These are phyloP conservation scores for Nelumbo lutea DNA, from an alignment of 164 flowering plant genomes.

Conservation along the genomic window DNA sequence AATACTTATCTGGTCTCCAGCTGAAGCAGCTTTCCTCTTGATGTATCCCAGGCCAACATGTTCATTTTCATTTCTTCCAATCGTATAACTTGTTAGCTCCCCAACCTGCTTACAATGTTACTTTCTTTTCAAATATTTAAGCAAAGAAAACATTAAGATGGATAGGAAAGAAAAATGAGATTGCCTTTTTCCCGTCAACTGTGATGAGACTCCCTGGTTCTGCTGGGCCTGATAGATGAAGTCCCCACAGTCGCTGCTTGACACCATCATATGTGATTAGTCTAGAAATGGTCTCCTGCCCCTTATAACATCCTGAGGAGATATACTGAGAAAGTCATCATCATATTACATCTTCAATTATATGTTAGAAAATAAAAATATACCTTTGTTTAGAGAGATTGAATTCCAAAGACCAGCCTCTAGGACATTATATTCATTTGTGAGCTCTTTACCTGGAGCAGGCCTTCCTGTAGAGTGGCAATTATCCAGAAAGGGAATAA, in stretches of 20 bases:
- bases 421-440: slow-evolving; percentile 75
- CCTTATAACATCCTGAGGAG: slow-evolving; percentile 80
- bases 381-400: slow-evolving; percentile 74
- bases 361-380: neutral
- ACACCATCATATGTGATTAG: slow-evolving; percentile 83
- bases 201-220: slow-evolving; percentile 67
- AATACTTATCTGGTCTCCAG: slow-evolving; percentile 48
- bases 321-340: neutral
- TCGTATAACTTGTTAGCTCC: slow-evolving; percentile 64
- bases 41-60: slow-evolving; percentile 80
- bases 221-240: slow-evolving; percentile 52
- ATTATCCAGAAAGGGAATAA: neutral
- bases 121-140: neutral
- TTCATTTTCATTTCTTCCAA: slow-evolving; percentile 39
- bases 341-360: neutral
- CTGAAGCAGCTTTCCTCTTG: slow-evolving; percentile 50
- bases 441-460: slow-evolving; percentile 77
- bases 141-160: neutral
- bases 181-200: slow-evolving; percentile 68
- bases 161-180: neutral
- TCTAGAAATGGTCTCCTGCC: slow-evolving; percentile 85
- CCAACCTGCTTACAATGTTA: slow-evolving; percentile 50
- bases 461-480: slow-evolving; percentile 63
- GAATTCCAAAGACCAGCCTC: slow-evolving; percentile 90
- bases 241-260: slow-evolving; percentile 74